These are phyloP conservation scores for Porphyrellus cyaneotinctus DNA, from an alignment of 768 basidiomycete species.

Conservation along the genomic window DNA sequence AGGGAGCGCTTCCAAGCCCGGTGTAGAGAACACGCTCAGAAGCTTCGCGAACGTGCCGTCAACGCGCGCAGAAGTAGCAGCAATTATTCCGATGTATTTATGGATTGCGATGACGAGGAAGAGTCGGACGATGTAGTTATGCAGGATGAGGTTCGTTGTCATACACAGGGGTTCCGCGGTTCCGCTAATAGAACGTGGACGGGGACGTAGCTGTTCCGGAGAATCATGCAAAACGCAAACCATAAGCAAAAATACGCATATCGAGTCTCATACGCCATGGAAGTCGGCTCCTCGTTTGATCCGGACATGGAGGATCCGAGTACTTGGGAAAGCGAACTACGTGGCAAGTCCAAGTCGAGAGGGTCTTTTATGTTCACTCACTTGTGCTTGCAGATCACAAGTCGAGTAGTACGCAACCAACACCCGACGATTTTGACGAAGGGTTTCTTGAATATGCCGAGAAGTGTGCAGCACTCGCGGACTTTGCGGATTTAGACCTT, in stretches of 20 bases:
- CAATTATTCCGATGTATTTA: constrained; percentile 40
- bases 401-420: constrained; percentile 19
- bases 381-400: constrained; percentile 1
- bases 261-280: constrained; percentile 57
- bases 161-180: neutral
- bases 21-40: constrained; percentile 58
- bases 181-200: constrained; percentile 5
- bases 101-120: constrained; percentile 53
- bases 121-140: constrained; percentile 58
- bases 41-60: constrained; percentile 50
- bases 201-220: constrained; percentile 55
- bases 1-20: constrained; percentile 57
- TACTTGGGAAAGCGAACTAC: constrained; percentile 57
- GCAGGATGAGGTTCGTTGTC: constrained; percentile 51
- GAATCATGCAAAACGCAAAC: constrained; percentile 56
- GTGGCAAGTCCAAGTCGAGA: constrained; percentile 34
- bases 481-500: constrained; percentile 44
- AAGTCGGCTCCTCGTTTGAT: constrained; percentile 75
- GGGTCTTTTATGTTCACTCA: neutral
- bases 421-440: constrained; percentile 48
- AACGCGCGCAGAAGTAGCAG: constrained; percentile 43
- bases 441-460: constrained; percentile 59
- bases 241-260: constrained; percentile 50
- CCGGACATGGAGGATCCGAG: constrained; percentile 63
- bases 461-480: constrained; percentile 42